Evolutionary conservation across 1,139 yeast species (phyloP).

Genomic region (Zhuliangozyma parablackwelliae): DNA sequence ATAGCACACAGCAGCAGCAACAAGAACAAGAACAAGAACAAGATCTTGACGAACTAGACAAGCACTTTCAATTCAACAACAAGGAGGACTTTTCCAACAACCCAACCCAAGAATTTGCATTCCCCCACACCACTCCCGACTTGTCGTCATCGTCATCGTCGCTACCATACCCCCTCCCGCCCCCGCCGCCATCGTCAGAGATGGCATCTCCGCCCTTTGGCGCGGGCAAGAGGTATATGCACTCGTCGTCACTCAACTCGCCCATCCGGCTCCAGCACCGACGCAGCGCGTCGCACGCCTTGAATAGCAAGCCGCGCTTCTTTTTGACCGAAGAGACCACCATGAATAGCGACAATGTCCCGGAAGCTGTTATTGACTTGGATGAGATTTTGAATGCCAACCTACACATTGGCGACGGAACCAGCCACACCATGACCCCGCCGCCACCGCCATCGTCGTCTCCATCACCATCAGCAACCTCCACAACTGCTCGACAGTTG

Average conservation of each 20-base stretch:
- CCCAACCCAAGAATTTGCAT: slow-evolving; percentile 22
- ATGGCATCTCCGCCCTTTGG: neutral
- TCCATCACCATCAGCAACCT: no score
- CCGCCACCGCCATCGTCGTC: slow-evolving; percentile 5
- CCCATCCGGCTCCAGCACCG: slow-evolving; percentile 27
- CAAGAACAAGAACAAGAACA: no score
- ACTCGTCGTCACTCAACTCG: slow-evolving; percentile 23
- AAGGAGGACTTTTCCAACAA: slow-evolving; percentile 31
- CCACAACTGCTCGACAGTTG: neutral
- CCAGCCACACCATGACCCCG: slow-evolving; percentile 2
- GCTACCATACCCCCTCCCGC: slow-evolving; percentile 1
- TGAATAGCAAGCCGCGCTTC: slow-evolving; percentile 18
- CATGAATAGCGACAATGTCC: slow-evolving; percentile 36
- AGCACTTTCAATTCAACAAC: slow-evolving; percentile 29
- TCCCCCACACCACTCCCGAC: slow-evolving; percentile 25
- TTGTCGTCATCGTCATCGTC: neutral
- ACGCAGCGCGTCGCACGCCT: slow-evolving; percentile 1
- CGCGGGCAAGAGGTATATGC: slow-evolving; percentile 2
- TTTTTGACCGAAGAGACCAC: slow-evolving; percentile 33
- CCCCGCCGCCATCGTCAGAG: slow-evolving; percentile 2
- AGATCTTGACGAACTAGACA: slow-evolving; percentile 16
- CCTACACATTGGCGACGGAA: slow-evolving; percentile 23
- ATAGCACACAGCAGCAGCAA: no score
- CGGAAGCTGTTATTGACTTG: slow-evolving; percentile 61
- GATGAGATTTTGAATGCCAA: slow-evolving; percentile 52